phyloP scores from a whole-genome alignment of 495 filamentous ascomycete genomes.

The Usnea hakonensis region DNA sequence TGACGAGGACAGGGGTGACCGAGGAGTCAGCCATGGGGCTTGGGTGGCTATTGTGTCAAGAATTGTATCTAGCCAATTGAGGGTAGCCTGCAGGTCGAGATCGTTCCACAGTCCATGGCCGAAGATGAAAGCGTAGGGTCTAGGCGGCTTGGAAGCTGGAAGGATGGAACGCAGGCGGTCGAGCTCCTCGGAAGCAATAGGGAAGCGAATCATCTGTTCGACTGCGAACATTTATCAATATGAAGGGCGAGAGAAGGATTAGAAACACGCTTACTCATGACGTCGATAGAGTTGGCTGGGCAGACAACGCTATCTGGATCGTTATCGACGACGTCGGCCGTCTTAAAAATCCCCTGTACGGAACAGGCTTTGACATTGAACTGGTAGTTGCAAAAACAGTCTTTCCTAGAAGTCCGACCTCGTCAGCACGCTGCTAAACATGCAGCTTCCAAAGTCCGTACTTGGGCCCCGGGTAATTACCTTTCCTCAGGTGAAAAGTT shows the following conservation, averaged over 20 bases:
- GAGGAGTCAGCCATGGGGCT: conserved; percentile 25
- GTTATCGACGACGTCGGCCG: conserved; percentile 40
- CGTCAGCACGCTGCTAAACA: conserved; percentile 10
- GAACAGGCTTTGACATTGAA: conserved; percentile 48
- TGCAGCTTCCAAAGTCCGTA: not conserved
- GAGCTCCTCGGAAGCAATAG: conserved; percentile 39
- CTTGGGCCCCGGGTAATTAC: conserved; percentile 23
- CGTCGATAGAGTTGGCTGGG: conserved; percentile 31
- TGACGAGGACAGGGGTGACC: not conserved
- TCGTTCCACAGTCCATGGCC: conserved; percentile 48
- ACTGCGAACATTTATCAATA: conserved; percentile 27
- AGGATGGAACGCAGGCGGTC: conserved; percentile 34
- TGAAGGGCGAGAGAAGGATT: not conserved
- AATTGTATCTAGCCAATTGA: conserved; percentile 39
- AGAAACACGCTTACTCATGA: conserved; percentile 33
- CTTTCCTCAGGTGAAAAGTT: conserved; percentile 44
- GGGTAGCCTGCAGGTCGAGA: conserved; percentile 38
- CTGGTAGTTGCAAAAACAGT: conserved; percentile 48
- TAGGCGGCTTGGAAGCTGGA: conserved; percentile 30
- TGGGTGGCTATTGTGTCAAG: conserved; percentile 26
- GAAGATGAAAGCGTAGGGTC: conserved; percentile 41
- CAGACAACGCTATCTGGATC: conserved; percentile 41
- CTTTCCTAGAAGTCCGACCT: conserved; percentile 24
- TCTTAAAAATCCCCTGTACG: conserved; percentile 46
- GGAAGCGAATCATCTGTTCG: conserved; percentile 43